Evolutionary conservation across 1,139 yeast species (phyloP).

Genomic region (Geotrichum macrosporum): DNA sequence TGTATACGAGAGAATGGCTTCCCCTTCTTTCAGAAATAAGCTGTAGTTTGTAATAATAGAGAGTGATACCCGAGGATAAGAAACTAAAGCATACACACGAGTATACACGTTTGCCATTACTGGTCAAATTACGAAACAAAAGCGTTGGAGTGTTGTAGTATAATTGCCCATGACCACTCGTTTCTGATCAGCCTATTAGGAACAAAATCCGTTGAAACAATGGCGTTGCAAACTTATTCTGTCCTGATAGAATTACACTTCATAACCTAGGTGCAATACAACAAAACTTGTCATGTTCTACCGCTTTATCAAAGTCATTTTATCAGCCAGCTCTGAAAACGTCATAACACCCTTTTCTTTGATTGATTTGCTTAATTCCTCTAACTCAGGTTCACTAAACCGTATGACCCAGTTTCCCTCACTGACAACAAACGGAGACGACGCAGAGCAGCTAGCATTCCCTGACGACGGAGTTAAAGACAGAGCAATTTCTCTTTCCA

Average conservation of each 20-base stretch:
- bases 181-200: too few relatives aligned
- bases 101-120: too few relatives aligned
- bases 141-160: too few relatives aligned
- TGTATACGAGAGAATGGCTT: constrained; percentile 42
- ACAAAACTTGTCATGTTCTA: too few relatives aligned
- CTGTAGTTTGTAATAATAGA: constrained; percentile 6
- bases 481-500: constrained; percentile 1
- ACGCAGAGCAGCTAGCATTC: background rate
- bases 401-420: constrained; percentile 12
- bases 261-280: too few relatives aligned
- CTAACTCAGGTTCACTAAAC: constrained; percentile 5
- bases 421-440: constrained; percentile 12
- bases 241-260: too few relatives aligned
- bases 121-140: too few relatives aligned
- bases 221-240: too few relatives aligned
- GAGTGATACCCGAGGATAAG: background rate
- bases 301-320: constrained; percentile 5
- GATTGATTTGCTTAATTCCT: constrained; percentile 3
- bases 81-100: too few relatives aligned
- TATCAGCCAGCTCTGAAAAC: constrained; percentile 13
- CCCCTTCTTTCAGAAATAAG: constrained; percentile 32
- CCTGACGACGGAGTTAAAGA: background rate
- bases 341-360: constrained; percentile 8
- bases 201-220: too few relatives aligned
- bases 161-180: too few relatives aligned